Base-by-base conservation (phyloP, 352 stramenopile species). In the Phytophthora podocarpi region DNA sequence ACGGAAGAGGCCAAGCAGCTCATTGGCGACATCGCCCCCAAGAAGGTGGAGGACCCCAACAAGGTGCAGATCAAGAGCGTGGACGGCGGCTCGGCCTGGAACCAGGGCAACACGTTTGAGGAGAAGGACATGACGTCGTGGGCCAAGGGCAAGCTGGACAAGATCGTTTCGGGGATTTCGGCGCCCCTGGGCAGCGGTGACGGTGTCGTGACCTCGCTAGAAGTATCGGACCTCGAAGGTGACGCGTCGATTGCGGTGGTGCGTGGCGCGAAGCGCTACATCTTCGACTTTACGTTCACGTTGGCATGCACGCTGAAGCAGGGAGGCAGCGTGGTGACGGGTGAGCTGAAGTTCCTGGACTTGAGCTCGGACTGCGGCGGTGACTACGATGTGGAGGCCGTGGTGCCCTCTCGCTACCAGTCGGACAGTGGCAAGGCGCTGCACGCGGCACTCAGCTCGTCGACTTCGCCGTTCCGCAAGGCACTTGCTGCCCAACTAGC, bases 1-100 rank as follows among this genome's bases (percentile, higher is more conserved):
- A 97, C 89, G 20, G 96, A 99, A 46, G 93, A 99, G 60, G 93
- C 91, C n/a, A 99, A 98, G 65, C 77, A 85, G 52, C 95, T 99
- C 68, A 98, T 98, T 58, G 97, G 98, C 43, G 98, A 99, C 80
- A 98, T 96, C 36, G 88, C 89, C 10, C 90, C 88, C 26, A 90
- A 97, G 69, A 90, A 91, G 58, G 85, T 95, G 16, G 72, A 85
- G 21, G 74, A 96, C 34, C 52, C 50, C 18, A 79, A 90, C 47
- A 72, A 80, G 39, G 81, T 94, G 53, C 78, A 90, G 74, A 93
- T 94, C 54, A 93, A 91, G 71, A 91, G 54, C 51, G 86, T 93
- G 20, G 76, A 92, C 21, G 89, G 85, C 16, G 89, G 83, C 3
- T 97, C 90, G 31, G 93, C 88, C 16, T 98, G 93, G 93, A 98